phyloP scores from a whole-genome alignment of 345 rosid species.

The Eucalyptus globulus region DNA sequence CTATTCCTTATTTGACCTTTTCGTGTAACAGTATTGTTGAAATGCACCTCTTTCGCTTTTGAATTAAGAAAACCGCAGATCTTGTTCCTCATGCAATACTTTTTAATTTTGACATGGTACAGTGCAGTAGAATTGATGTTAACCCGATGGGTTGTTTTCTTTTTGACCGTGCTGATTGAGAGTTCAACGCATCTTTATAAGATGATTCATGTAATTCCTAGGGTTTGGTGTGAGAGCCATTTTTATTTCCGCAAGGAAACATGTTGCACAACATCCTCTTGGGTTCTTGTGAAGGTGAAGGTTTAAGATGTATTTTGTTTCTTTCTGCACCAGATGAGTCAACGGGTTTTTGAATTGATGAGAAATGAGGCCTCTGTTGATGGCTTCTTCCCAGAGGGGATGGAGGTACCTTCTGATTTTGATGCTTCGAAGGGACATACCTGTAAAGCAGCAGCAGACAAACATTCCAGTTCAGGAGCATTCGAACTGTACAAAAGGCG shows the following conservation, averaged over 20 bases:
- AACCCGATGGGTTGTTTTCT: background rate
- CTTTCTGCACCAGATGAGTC: slow-evolving; percentile 57
- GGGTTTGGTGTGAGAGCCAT: background rate
- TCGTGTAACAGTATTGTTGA: background rate
- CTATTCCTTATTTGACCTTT: background rate
- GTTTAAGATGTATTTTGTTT: background rate
- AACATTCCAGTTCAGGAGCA: slow-evolving; percentile 26
- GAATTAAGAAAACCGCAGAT: background rate
- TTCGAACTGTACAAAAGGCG: slow-evolving; percentile 91
- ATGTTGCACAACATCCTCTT: background rate
- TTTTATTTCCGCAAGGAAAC: background rate
- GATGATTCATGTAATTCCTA: background rate
- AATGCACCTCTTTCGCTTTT: background rate
- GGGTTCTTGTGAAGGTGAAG: background rate
- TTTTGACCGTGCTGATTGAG: background rate
- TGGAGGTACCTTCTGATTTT: slow-evolving; percentile 3
- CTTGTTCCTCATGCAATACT: background rate
- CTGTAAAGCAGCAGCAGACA: slow-evolving; percentile 13
- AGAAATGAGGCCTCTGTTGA: slow-evolving; percentile 37
- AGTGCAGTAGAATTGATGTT: background rate
- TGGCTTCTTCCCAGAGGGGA: slow-evolving; percentile 16
- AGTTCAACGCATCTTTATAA: background rate
- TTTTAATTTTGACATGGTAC: background rate
- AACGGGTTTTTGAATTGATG: slow-evolving; percentile 67
- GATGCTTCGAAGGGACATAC: slow-evolving; percentile 13